Percentiles rank a stretch among this genome's conserved stretches.
Evolutionary conservation across 352 stramenopile species (phyloP).

Genomic region (Pythium angustatum): DNA sequence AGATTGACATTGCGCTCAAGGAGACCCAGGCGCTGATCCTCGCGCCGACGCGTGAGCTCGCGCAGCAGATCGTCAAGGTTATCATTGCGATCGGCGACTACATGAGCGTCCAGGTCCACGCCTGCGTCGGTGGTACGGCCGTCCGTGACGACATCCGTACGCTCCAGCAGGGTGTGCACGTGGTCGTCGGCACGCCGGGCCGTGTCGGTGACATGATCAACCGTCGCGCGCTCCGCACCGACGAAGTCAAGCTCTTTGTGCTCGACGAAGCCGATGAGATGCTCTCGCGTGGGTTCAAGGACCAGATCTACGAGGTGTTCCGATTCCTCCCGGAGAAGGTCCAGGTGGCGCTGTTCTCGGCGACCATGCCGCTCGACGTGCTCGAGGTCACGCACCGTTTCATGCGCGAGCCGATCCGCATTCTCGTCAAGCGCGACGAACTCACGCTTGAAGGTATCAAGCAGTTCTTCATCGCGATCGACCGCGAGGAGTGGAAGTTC

Average conservation of each 20-base stretch:
- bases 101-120: constrained; percentile 97
- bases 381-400: constrained; percentile 98
- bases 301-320: constrained; percentile 99
- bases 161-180: constrained; percentile 97
- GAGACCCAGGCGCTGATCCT: constrained; percentile 99
- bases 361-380: constrained; percentile 99
- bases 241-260: constrained; percentile 97
- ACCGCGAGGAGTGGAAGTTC: constrained; percentile 99
- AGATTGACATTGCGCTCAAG: constrained; percentile 94
- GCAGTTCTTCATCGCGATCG: constrained; percentile 98
- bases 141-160: constrained; percentile 98
- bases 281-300: constrained; percentile 99
- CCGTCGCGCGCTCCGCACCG: constrained; percentile 93
- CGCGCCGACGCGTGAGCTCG: constrained; percentile 98
- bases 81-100: constrained; percentile 93
- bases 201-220: constrained; percentile 99
- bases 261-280: constrained; percentile 99
- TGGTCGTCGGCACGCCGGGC: constrained; percentile 98
- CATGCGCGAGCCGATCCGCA: constrained; percentile 98
- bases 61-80: constrained; percentile 99
- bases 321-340: constrained; percentile 97
- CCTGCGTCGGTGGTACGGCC: constrained; percentile 97
- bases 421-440: constrained; percentile 99
- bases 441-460: constrained; percentile 97
- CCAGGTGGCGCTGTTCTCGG: constrained; percentile 98